A percentile compares a stretch with the other conserved stretches of the same genome.
phyloP scores from a whole-genome alignment of 352 stramenopile species.

The Pythium phragmiticola region DNA sequence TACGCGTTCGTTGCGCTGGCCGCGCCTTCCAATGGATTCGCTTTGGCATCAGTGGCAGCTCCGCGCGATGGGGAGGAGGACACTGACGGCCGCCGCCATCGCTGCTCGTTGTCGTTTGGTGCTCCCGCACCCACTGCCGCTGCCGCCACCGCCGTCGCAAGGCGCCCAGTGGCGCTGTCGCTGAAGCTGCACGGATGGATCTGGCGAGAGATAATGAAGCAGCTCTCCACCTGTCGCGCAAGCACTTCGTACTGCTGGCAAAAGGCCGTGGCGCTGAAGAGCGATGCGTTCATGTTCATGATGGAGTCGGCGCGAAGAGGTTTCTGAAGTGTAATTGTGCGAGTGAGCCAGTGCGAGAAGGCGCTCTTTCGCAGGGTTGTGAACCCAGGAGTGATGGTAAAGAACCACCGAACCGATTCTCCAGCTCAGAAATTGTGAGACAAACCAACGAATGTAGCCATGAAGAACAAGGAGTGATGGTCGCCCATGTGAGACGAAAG shows the following conservation, averaged over 20 bases:
- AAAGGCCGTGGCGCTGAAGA: slow-evolving; percentile 10
- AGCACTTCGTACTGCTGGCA: slow-evolving; percentile 17
- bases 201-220: slow-evolving; percentile 9
- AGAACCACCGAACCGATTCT: background rate
- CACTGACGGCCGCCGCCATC: background rate
- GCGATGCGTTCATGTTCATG: slow-evolving; percentile 9
- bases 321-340: slow-evolving; percentile 1
- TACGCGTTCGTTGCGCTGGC: background rate
- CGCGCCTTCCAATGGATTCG: background rate
- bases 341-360: slow-evolving; percentile 18
- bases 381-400: slow-evolving; percentile 8
- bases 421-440: background rate
- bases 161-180: background rate
- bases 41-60: background rate
- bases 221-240: slow-evolving; percentile 7
- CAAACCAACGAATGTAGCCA: slow-evolving; percentile 11
- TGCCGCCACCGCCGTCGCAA: background rate
- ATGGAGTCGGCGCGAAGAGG: background rate
- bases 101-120: slow-evolving; percentile 3
- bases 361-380: slow-evolving; percentile 11
- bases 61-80: too few species aligned
- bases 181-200: background rate
- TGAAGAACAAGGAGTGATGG: background rate
- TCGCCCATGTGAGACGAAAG: background rate
- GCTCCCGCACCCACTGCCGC: background rate